phyloP scores from a whole-genome alignment of 495 filamentous ascomycete genomes.

The Tuber aestivum region DNA sequence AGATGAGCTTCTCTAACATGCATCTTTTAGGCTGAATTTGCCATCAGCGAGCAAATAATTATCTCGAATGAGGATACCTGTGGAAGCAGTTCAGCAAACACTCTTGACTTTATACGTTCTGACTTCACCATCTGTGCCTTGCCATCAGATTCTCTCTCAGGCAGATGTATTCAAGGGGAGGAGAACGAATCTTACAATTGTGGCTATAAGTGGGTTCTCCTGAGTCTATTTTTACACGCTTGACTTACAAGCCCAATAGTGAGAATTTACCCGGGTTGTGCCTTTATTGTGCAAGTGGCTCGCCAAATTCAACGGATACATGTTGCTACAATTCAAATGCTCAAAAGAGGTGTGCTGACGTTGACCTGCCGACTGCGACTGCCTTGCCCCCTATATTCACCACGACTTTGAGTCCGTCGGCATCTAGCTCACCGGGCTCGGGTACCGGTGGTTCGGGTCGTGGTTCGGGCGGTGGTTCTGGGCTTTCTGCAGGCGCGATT shows the following conservation, averaged over 20 bases:
- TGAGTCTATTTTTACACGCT: slow-evolving; percentile 4
- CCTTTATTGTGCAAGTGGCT: slow-evolving; percentile 72
- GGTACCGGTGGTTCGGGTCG: slow-evolving; percentile 8
- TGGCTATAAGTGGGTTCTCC: slow-evolving; percentile 54
- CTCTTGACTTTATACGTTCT: slow-evolving; percentile 72
- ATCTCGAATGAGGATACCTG: slow-evolving; percentile 69
- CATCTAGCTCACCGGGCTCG: slow-evolving; percentile 46
- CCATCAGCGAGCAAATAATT: slow-evolving; percentile 79
- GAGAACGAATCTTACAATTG: slow-evolving; percentile 82
- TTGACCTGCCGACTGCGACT: slow-evolving; percentile 69
- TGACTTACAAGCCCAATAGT: slow-evolving; percentile 41
- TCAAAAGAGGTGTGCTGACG: slow-evolving; percentile 60
- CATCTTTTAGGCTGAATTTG: slow-evolving; percentile 63
- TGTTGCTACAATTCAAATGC: slow-evolving; percentile 84
- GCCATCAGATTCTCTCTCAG: slow-evolving; percentile 68
- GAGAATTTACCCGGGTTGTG: slow-evolving; percentile 79
- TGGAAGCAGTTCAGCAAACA: slow-evolving; percentile 55
- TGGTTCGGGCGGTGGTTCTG: slow-evolving; percentile 36
- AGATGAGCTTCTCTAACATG: slow-evolving; percentile 10
- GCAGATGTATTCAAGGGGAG: slow-evolving; percentile 66
- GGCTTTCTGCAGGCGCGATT: slow-evolving; percentile 74
- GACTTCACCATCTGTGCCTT: slow-evolving; percentile 87
- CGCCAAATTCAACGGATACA: slow-evolving; percentile 85
- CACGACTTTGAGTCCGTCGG: slow-evolving; percentile 46
- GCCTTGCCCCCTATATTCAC: slow-evolving; percentile 64